Conservation (phyloP, 495 filamentous ascomycete genomes). For the Darksidea phi region DNA sequence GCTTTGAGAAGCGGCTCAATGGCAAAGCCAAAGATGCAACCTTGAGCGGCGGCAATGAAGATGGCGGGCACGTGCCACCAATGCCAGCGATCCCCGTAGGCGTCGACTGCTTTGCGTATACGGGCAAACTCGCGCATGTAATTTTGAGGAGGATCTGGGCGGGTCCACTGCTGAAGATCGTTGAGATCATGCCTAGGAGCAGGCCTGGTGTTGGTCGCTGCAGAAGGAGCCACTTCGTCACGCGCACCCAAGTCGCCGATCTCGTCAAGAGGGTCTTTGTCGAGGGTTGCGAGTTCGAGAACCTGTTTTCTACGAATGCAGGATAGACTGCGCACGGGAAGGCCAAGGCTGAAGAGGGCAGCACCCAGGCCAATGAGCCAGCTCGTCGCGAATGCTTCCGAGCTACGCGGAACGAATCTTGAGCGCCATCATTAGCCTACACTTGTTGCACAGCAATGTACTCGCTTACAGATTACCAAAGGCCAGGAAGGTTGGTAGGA, state of each 20-base stretch:
- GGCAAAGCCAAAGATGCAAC: conserved; percentile 24
- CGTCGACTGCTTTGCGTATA: conserved; percentile 3
- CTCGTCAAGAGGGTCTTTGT: no score
- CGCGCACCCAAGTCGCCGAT: no score
- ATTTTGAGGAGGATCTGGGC: no score
- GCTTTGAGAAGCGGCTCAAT: conserved; percentile 16
- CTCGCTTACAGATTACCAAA: conserved; percentile 28
- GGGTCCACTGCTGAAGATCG: no score
- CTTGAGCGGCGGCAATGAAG: conserved; percentile 22
- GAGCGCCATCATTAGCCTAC: neutral
- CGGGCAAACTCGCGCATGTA: conserved; percentile 6
- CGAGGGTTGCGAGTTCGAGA: no score
- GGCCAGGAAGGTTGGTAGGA: conserved; percentile 32
- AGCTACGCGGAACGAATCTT: conserved; percentile 29
- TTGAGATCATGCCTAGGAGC: no score
- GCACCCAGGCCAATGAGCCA: conserved; percentile 18
- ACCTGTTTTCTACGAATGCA: no score
- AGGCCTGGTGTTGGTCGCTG: no score
- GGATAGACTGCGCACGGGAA: conserved; percentile 32
- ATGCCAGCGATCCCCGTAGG: conserved; percentile 22
- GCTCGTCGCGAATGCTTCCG: conserved; percentile 31
- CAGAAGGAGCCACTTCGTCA: no score
- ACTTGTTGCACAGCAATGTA: neutral
- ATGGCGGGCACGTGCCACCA: conserved; percentile 30
- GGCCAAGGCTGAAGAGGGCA: conserved; percentile 28